These are phyloP conservation scores for Cryptococcus wingfieldii DNA, from an alignment of 1,284 basidiomycete species.

Conservation along the genomic window DNA sequence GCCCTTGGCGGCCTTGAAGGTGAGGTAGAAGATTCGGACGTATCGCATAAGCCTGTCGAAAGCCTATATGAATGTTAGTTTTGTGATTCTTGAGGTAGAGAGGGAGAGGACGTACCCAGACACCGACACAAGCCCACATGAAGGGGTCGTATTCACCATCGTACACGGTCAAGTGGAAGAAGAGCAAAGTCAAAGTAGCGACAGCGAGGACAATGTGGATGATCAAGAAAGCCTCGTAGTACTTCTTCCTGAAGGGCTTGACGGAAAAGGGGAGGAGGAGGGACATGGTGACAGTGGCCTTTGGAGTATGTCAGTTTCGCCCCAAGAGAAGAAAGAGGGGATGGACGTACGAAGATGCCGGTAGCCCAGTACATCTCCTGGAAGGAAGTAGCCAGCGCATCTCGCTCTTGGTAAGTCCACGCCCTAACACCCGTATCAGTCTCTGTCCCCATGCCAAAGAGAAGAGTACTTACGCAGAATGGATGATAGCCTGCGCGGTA, in stretches of 20 bases:
- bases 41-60: conserved; percentile 30
- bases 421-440: conserved; percentile 2
- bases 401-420: conserved; percentile 13
- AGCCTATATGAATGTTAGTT: conserved; percentile 7
- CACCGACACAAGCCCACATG: conserved; percentile 26
- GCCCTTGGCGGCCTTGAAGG: conserved; percentile 13
- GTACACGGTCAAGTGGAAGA: conserved; percentile 24
- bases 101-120: conserved; percentile 22
- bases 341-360: conserved; percentile 18
- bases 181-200: conserved; percentile 18
- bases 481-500: conserved; percentile 24
- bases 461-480: conserved; percentile 18
- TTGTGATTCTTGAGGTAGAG: no score
- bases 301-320: neutral
- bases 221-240: conserved; percentile 33
- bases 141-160: conserved; percentile 18
- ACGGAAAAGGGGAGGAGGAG: conserved; percentile 23
- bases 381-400: conserved; percentile 2
- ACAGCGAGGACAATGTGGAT: conserved; percentile 31
- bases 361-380: conserved; percentile 17
- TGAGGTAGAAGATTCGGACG: conserved; percentile 20
- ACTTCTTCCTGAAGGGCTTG: conserved; percentile 15
- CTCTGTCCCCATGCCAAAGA: neutral
- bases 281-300: conserved; percentile 22
- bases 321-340: neutral